These are phyloP conservation scores for Aspergillus sp. DNA, from an alignment of 2,329 filamentous ascomycete genomes.

Conservation along the genomic window DNA sequence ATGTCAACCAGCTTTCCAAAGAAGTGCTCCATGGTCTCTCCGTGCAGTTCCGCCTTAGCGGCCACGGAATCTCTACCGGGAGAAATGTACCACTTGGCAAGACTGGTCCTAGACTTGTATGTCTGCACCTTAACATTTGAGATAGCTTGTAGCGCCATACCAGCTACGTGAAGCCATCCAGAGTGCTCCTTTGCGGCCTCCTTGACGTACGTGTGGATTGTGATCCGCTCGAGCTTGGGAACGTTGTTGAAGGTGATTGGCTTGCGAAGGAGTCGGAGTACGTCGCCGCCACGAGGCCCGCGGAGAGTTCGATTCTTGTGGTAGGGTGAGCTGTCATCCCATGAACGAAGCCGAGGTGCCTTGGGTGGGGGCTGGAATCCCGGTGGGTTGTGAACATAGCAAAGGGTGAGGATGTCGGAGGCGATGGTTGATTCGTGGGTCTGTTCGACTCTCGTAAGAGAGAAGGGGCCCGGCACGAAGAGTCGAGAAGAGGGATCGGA, in stretches of 20 bases:
- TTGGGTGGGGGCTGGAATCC: constrained; percentile 63
- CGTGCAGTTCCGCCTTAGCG: constrained; percentile 73
- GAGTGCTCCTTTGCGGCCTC: constrained; percentile 67
- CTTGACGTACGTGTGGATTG: constrained; percentile 74
- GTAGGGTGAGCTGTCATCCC: constrained; percentile 91
- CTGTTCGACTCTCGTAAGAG: constrained; percentile 79
- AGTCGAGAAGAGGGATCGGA: constrained; percentile 85
- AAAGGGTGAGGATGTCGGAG: constrained; percentile 81
- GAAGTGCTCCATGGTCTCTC: constrained; percentile 85
- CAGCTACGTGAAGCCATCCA: constrained; percentile 75
- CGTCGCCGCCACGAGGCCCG: constrained; percentile 75
- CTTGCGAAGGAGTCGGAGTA: constrained; percentile 50
- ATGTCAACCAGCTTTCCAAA: constrained; percentile 85
- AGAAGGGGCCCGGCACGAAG: constrained; percentile 90
- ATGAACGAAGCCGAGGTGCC: constrained; percentile 71
- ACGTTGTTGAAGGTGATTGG: constrained; percentile 77
- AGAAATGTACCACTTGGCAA: constrained; percentile 72
- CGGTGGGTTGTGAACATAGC: constrained; percentile 82
- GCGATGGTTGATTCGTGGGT: constrained; percentile 86
- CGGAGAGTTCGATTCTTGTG: constrained; percentile 86
- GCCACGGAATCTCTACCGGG: constrained; percentile 68
- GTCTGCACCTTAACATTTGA: constrained; percentile 72
- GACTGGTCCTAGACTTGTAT: constrained; percentile 68
- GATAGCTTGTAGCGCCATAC: constrained; percentile 82
- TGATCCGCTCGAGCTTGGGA: constrained; percentile 76